phyloP scores from a whole-genome alignment of 768 basidiomycete species.

The Tulasnella sp. region DNA sequence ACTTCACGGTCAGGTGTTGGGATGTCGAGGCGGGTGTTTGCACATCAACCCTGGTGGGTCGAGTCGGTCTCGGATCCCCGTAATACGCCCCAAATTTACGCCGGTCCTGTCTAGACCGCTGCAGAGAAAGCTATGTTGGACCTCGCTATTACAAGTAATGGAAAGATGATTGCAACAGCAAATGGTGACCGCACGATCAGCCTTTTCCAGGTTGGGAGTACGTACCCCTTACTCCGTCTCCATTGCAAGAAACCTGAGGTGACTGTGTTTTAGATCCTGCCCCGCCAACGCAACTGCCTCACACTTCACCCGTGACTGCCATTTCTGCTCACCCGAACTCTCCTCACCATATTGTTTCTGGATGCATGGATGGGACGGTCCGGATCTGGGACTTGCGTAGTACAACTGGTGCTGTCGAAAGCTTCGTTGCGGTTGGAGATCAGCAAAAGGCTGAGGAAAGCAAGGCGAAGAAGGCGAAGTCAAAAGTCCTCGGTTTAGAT shows the following conservation, averaged over 20 bases:
- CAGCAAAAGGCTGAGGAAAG: slow-evolving; percentile 4
- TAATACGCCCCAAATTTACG: neutral
- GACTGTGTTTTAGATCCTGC: neutral
- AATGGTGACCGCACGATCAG: slow-evolving; percentile 73
- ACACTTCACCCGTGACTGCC: slow-evolving; percentile 65
- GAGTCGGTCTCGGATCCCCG: neutral
- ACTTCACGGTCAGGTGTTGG: slow-evolving; percentile 87
- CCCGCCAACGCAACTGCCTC: slow-evolving; percentile 47
- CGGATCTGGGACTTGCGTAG: slow-evolving; percentile 77
- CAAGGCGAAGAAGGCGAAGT: neutral
- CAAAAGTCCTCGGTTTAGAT: slow-evolving; percentile 19
- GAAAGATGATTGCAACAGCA: slow-evolving; percentile 50
- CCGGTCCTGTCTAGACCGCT: slow-evolving; percentile 46
- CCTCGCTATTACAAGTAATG: slow-evolving; percentile 46
- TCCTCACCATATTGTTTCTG: slow-evolving; percentile 59
- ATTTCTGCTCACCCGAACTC: slow-evolving; percentile 41
- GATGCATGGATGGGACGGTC: slow-evolving; percentile 72
- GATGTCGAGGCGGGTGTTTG: slow-evolving; percentile 76
- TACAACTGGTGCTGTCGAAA: slow-evolving; percentile 57
- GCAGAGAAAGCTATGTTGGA: slow-evolving; percentile 74
- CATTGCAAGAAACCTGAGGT: neutral
- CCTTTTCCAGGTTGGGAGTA: slow-evolving; percentile 59
- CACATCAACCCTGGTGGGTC: slow-evolving; percentile 56
- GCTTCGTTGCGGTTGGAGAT: slow-evolving; percentile 39
- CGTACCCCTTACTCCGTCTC: slow-evolving; percentile 31